These are phyloP conservation scores for Kodamaea sagamina DNA, from an alignment of 805 yeast species.

Conservation along the genomic window DNA sequence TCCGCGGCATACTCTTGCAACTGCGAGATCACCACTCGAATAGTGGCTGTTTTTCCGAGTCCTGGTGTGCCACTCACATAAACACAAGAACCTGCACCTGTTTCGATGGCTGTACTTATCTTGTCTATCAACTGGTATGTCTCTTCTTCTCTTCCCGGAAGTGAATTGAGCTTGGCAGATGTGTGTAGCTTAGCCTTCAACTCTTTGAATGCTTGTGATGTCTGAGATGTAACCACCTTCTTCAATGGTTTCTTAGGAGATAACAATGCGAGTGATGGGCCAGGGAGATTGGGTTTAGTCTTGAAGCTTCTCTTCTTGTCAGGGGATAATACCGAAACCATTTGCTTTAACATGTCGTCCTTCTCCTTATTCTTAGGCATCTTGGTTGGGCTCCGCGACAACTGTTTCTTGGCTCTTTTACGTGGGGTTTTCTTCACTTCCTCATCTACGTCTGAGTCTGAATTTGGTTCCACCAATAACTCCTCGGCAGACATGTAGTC, in stretches of 20 bases:
- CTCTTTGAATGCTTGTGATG: constrained; percentile 39
- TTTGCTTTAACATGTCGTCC: constrained; percentile 26
- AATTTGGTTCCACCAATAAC: constrained; percentile 16
- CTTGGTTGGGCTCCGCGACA: constrained; percentile 7
- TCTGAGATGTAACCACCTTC: constrained; percentile 8
- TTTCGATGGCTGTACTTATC: constrained; percentile 68
- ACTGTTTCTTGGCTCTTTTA: constrained; percentile 11
- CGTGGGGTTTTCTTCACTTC: constrained; percentile 9
- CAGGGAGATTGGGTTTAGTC: constrained; percentile 22
- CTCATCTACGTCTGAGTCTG: constrained; percentile 12
- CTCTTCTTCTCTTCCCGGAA: constrained; percentile 89
- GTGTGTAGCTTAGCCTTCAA: constrained; percentile 46
- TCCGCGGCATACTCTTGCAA: constrained; percentile 41
- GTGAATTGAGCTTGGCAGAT: constrained; percentile 46
- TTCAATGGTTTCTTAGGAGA: constrained; percentile 16
- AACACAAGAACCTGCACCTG: constrained; percentile 76
- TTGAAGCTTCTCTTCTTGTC: constrained; percentile 25
- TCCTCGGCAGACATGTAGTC: constrained; percentile 24
- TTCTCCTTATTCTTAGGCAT: constrained; percentile 13
- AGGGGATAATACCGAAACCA: constrained; percentile 23
- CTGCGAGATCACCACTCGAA: constrained; percentile 79
- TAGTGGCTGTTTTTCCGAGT: constrained; percentile 94
- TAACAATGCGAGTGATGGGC: constrained; percentile 23
- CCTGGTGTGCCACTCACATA: constrained; percentile 98
- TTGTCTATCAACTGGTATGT: constrained; percentile 67